phyloP scores from a whole-genome alignment of 331 rosid genomes.

The Cydonia oblonga region DNA sequence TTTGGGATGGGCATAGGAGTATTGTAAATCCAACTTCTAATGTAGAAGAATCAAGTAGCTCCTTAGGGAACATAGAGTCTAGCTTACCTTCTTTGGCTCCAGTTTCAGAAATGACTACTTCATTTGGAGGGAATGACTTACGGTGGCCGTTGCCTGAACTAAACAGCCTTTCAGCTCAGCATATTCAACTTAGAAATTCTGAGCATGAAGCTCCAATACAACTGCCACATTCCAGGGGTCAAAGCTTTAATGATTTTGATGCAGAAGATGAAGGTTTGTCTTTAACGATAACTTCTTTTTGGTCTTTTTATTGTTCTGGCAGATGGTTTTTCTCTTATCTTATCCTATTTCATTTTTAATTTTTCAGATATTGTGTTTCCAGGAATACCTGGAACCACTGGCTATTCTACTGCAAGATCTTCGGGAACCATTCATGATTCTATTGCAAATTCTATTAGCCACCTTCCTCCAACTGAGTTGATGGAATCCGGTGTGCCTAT shows the following conservation, averaged over 20 bases:
- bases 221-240: constrained; percentile 27
- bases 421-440: constrained; percentile 16
- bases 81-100: constrained; percentile 19
- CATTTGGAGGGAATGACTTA: constrained; percentile 18
- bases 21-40: constrained; percentile 16
- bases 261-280: constrained; percentile 42
- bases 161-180: constrained; percentile 22
- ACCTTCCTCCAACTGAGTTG: constrained; percentile 18
- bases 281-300: background rate
- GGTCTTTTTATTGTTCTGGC: background rate
- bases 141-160: constrained; percentile 17
- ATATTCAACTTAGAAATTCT: constrained; percentile 19
- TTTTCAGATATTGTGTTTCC: constrained; percentile 34
- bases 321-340: background rate
- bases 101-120: constrained; percentile 12
- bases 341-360: background rate
- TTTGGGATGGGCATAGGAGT: constrained; percentile 11
- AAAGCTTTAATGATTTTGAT: constrained; percentile 23
- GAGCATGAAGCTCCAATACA: constrained; percentile 27
- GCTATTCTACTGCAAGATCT: constrained; percentile 20
- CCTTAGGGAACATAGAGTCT: constrained; percentile 20
- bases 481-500: constrained; percentile 23
- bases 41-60: constrained; percentile 19
- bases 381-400: constrained; percentile 27
- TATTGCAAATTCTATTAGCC: constrained; percentile 18